Base-by-base conservation (phyloP, 2,329 filamentous ascomycete genomes). In the Fusarium hostae region DNA sequence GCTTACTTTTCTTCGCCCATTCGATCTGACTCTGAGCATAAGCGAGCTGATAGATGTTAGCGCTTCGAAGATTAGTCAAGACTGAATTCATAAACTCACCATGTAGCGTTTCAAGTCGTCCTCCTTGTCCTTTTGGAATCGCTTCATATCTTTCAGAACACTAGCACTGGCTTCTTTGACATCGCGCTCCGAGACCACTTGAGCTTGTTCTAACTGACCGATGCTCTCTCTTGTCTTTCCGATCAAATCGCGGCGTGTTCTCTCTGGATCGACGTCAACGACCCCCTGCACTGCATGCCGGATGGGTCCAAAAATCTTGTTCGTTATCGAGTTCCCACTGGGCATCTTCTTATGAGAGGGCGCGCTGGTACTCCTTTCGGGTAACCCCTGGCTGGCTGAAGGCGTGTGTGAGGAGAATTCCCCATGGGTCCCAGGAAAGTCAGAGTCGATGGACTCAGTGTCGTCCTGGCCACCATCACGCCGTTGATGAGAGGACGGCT, bases 261-360 rank as follows among this genome's bases (percentile, higher is more conserved):
- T 88, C 82, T 99, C 96, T 0, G 96, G 96, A 78, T 99, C 96
- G 44, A 97, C 94, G 79, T 99, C 96, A 2, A 96, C 95, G 76
- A 98, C 95, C 7, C 96, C 96, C 78, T 98, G 94, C 37, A 98
- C 94, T 0, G 96, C 96, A 82, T 99, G 95, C 60, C 94, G 97
- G 69, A 99, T 92, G 15, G 95, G 93, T 2, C 95, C 96, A 80
- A 99, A 98, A 57, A 99, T 94, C 83, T 95, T 97, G 78, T 90
- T 91, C 3, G 95, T 95, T 68, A 98, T 95, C 70, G 96, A 97
- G 76, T 92, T 94, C n/a, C 93, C 91, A 78, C 94, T 97, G 5
- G 92, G 87, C 44, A 89, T 91, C 82, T 97, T 97, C 80, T 91
- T 92, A 82, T 97, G 94, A 20, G 81, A 78, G 10, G 73, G 69